These are phyloP conservation scores for Candida vartiovaarae DNA, from an alignment of 805 yeast species.

Conservation along the genomic window DNA sequence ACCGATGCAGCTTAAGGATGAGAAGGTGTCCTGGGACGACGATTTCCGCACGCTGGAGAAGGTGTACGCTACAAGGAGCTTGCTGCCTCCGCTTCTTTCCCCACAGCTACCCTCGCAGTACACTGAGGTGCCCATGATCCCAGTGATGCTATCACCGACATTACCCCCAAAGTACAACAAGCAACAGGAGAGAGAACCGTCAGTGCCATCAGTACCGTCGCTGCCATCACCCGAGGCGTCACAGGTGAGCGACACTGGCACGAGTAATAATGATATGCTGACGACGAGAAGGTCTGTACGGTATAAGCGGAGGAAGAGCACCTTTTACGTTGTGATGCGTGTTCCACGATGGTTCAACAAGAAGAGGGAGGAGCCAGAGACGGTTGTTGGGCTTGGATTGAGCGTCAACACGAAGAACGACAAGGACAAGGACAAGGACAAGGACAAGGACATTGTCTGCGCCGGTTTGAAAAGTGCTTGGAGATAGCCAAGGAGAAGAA, in stretches of 20 bases:
- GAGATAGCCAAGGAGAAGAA: slow-evolving; percentile 11
- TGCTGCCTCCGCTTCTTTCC: slow-evolving; percentile 10
- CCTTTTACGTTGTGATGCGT: slow-evolving; percentile 4
- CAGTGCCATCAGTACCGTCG: slow-evolving; percentile 4
- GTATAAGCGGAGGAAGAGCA: background rate
- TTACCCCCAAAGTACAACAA: slow-evolving; percentile 10
- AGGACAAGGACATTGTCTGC: background rate
- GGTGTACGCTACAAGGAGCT: background rate
- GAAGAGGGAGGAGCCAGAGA: background rate
- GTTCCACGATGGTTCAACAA: slow-evolving; percentile 12
- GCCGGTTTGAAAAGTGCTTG: slow-evolving; percentile 3
- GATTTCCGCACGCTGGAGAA: background rate
- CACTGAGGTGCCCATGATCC: slow-evolving; percentile 3
- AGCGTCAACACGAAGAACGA: background rate
- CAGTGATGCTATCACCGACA: slow-evolving; percentile 18
- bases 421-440: background rate
- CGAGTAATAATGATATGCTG: background rate
- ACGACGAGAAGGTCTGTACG: no score
- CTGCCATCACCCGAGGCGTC: background rate
- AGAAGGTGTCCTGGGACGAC: slow-evolving; percentile 1
- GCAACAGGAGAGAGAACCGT: background rate
- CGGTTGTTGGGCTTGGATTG: no score
- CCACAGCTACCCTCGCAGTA: slow-evolving; percentile 10
- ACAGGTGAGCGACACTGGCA: slow-evolving; percentile 2
- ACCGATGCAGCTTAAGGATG: background rate